Base-by-base conservation (phyloP, 768 basidiomycete species). In the Cyathus striatus region DNA sequence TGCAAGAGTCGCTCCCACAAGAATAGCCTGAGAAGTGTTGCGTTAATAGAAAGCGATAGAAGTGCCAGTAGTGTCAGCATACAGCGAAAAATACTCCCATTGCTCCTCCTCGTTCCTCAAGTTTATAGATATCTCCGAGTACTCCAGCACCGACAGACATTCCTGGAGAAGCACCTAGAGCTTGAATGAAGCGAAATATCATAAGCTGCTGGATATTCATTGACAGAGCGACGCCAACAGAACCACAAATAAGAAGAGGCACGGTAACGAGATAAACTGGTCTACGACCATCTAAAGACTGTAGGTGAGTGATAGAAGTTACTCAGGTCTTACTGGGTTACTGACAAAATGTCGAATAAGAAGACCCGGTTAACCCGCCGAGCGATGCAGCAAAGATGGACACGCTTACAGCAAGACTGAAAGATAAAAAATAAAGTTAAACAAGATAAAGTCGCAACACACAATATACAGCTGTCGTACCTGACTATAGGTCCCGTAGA, bases 161-260 rank as follows among this genome's bases (percentile, higher is more conserved):
- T 3, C 63, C 73, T 9, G 69, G 70, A 17, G 76, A 69, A 14
- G 75, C 64, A 21, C 81, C 83, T 41, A 80, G 66, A 0, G 76
- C 78, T 52, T 85, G 81, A 0, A 83, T 47, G 23, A 78, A 66
- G 4, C 83, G 67, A 58, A 73, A 78, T 13, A 70, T 59, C 50
- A 86, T 70, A 4, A 86, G 59, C 13, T 58, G 51, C 1, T 55
- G 59, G 12, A 78, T 55, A 27, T 48, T 61, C 0, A 52, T 49
- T 0, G 78, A 66, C 0, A 60, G 43, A 0, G 76, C 73, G 0
- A 81, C 76, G 0, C 78, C 81, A 1, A 81, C 53, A 20, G 78
- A 77, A 1, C 70, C 78, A 1, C 78, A 43, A 24, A 69, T 65
- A 34, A 76, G 65, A 26, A 81, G 63, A 2, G 81, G 81, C 16